Percentiles rank a stretch among this genome's conserved stretches.
phyloP scores from a whole-genome alignment of 345 rosid species.

The Chamaenerion angustifolium region DNA sequence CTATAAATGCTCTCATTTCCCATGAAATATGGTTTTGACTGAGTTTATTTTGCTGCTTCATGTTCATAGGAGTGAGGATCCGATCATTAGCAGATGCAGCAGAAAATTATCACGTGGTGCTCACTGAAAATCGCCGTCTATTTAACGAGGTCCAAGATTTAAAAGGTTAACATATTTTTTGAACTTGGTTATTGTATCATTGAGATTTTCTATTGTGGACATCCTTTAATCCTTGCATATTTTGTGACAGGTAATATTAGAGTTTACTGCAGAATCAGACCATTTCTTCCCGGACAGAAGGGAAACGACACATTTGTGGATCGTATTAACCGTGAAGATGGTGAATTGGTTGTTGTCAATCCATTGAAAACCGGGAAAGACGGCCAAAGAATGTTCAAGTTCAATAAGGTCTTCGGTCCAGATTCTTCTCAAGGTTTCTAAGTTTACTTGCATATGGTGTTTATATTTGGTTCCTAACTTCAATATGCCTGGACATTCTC shows the following conservation, averaged over 20 bases:
- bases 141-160: slow-evolving; percentile 89
- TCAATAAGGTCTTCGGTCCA: slow-evolving; percentile 66
- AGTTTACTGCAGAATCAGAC: slow-evolving; percentile 79
- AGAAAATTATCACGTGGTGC: slow-evolving; percentile 51
- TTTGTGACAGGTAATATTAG: slow-evolving; percentile 63
- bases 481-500: no score
- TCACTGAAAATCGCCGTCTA: slow-evolving; percentile 66
- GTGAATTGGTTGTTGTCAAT: slow-evolving; percentile 55
- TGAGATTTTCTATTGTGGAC: neutral
- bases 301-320: slow-evolving; percentile 44
- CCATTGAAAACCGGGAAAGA: slow-evolving; percentile 75
- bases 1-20: no score
- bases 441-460: neutral
- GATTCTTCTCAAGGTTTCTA: slow-evolving; percentile 65
- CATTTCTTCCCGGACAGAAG: slow-evolving; percentile 53
- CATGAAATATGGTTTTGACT: neutral
- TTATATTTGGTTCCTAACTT: no score
- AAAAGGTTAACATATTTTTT: slow-evolving; percentile 35
- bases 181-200: neutral
- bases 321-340: slow-evolving; percentile 45
- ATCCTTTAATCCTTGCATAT: neutral
- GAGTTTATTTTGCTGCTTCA: no score
- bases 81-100: slow-evolving; percentile 45
- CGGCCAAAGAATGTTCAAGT: slow-evolving; percentile 47
- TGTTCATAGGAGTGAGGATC: slow-evolving; percentile 42